Conservation (phyloP, 495 filamentous ascomycete species). For the Oleoguttula mirabilis region DNA sequence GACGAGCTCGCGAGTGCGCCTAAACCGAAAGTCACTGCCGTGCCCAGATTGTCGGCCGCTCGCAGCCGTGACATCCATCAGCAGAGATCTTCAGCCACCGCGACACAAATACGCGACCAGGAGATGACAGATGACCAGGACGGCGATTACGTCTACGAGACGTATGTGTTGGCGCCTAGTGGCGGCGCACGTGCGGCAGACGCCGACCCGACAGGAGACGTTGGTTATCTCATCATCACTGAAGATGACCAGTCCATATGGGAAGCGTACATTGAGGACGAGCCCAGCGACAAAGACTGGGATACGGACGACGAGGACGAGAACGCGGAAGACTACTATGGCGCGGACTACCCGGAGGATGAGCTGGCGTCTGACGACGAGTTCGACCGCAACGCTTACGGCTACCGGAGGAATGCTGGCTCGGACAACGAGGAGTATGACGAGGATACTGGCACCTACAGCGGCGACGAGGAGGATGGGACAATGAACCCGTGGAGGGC, state of each 20-base stretch:
- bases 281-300: slow-evolving; percentile 43
- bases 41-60: slow-evolving; percentile 14
- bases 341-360: slow-evolving; percentile 58
- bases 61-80: slow-evolving; percentile 9
- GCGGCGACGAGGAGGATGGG: slow-evolving; percentile 33
- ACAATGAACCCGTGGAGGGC: slow-evolving; percentile 6
- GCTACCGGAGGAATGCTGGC: slow-evolving; percentile 31
- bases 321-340: slow-evolving; percentile 54
- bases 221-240: slow-evolving; percentile 49
- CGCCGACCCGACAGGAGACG: slow-evolving; percentile 24
- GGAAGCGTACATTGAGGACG: slow-evolving; percentile 43
- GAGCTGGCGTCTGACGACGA: slow-evolving; percentile 49
- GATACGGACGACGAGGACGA: slow-evolving; percentile 52
- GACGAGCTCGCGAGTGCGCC: background rate
- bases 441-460: slow-evolving; percentile 32
- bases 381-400: slow-evolving; percentile 38
- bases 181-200: slow-evolving; percentile 24
- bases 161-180: slow-evolving; percentile 39
- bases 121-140: slow-evolving; percentile 32
- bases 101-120: slow-evolving; percentile 10
- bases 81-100: slow-evolving; percentile 5
- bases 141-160: slow-evolving; percentile 52
- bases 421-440: slow-evolving; percentile 49
- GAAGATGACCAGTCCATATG: slow-evolving; percentile 46
- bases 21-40: slow-evolving; percentile 1